Percentiles rank a stretch among this genome's conserved stretches.
Conservation (phyloP, 805 yeast species). For the Barnettozyma vustinii region DNA sequence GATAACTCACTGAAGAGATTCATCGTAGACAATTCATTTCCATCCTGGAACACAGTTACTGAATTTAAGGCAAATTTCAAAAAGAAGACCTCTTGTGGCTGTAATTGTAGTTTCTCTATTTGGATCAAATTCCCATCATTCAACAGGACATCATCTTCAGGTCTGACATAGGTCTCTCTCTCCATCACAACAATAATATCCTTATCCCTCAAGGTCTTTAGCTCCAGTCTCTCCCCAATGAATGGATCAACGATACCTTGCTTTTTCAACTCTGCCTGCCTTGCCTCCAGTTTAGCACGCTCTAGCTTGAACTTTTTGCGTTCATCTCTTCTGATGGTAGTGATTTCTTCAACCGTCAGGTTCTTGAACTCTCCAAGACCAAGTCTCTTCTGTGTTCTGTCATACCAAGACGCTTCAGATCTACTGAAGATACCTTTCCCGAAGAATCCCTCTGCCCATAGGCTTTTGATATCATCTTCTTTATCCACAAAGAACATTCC, state of each 20-base stretch:
- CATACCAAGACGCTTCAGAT: constrained; percentile 88
- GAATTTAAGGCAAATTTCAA: constrained; percentile 52
- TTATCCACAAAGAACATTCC: constrained; percentile 33
- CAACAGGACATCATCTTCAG: constrained; percentile 33
- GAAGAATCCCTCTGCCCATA: constrained; percentile 88
- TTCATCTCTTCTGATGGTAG: constrained; percentile 64
- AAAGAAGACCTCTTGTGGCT: constrained; percentile 73
- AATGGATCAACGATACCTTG: constrained; percentile 32
- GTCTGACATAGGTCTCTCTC: constrained; percentile 23
- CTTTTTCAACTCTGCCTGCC: constrained; percentile 36
- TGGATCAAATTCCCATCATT: constrained; percentile 27
- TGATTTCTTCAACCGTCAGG: constrained; percentile 67
- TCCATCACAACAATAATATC: constrained; percentile 23
- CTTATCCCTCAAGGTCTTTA: constrained; percentile 28
- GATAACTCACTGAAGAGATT: constrained; percentile 15
- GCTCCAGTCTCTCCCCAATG: constrained; percentile 27
- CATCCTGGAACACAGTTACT: constrained; percentile 30
- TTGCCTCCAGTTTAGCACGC: constrained; percentile 55
- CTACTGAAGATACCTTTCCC: constrained; percentile 90
- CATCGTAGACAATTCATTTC: constrained; percentile 13
- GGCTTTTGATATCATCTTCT: constrained; percentile 40
- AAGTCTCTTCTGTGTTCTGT: constrained; percentile 56
- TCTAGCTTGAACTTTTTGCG: constrained; percentile 66
- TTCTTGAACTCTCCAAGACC: constrained; percentile 34
- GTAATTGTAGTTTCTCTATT: constrained; percentile 48